Conservation (phyloP, 2,329 filamentous ascomycete species). For the Fusarium hostae region DNA sequence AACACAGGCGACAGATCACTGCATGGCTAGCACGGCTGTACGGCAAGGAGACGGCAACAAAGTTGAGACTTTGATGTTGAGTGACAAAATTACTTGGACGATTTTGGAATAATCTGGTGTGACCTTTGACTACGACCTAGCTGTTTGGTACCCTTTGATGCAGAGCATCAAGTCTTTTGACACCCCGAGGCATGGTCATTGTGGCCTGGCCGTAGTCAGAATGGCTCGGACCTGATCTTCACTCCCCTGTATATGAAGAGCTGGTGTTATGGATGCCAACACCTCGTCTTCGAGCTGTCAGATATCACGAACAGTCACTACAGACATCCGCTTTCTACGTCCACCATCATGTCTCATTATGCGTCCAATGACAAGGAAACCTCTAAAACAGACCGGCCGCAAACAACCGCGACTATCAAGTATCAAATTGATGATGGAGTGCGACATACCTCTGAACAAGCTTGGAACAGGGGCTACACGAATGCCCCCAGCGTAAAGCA, state of each 20-base stretch:
- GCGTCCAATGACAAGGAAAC: background rate
- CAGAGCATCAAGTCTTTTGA: background rate
- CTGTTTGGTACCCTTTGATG: background rate
- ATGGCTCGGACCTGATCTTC: too few species aligned
- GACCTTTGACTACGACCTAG: background rate
- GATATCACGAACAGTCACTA: background rate
- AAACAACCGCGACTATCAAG: background rate
- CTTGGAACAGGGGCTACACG: conserved; percentile 2
- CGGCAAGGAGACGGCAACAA: background rate
- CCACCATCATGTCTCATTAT: background rate
- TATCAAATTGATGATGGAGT: background rate
- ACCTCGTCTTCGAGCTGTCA: background rate
- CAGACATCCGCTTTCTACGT: background rate
- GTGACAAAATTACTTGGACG: too few species aligned
- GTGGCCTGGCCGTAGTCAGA: background rate
- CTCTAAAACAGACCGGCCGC: background rate
- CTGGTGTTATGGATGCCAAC: background rate
- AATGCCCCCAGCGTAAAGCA: background rate
- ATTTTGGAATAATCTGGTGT: too few species aligned
- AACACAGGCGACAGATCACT: background rate
- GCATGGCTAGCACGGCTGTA: background rate
- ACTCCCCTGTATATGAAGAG: background rate
- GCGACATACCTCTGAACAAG: background rate
- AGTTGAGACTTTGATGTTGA: background rate
- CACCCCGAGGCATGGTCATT: background rate